Conservation (phyloP, 108 stramenopile genomes). For the Poteriospumella lacustris region DNA sequence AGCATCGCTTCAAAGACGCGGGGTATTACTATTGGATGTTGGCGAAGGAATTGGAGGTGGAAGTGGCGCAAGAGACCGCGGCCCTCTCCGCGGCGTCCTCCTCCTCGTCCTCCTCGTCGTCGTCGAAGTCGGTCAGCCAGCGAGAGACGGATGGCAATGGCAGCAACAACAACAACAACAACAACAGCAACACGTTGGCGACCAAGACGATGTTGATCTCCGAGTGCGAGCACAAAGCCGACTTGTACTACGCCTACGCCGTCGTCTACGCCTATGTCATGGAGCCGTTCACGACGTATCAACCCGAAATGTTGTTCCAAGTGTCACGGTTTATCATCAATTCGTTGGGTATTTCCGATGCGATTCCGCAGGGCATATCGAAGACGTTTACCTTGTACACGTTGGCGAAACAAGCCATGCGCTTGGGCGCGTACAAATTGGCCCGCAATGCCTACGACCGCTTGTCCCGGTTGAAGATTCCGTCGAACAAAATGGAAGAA, state of each 20-base stretch:
- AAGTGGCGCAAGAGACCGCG: neutral
- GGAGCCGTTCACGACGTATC: conserved; percentile 58
- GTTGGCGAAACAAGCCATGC: conserved; percentile 56
- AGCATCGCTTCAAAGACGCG: conserved; percentile 54
- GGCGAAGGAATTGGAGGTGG: conserved; percentile 29
- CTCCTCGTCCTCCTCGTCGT: neutral
- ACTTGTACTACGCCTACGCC: conserved; percentile 61
- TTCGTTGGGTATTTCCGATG: conserved; percentile 39
- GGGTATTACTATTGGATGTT: conserved; percentile 57
- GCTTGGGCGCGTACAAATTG: conserved; percentile 59
- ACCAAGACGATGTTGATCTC: neutral
- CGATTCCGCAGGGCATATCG: conserved; percentile 54
- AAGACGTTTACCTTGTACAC: conserved; percentile 58
- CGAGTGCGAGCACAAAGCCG: conserved; percentile 40
- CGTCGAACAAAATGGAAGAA: conserved; percentile 48
- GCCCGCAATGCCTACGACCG: conserved; percentile 57
- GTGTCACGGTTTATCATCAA: conserved; percentile 59
- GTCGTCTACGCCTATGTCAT: conserved; percentile 53
- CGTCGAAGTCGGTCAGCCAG: neutral
- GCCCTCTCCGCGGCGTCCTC: neutral
- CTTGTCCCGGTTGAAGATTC: conserved; percentile 48
- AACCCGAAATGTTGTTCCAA: conserved; percentile 61
- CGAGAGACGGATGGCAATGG: too few species aligned
- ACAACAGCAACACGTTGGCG: neutral
- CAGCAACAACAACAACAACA: neutral